Evolutionary conservation across 176 grass and related monocot genomes (phyloP).

Genomic region (Hyparrhenia diplandra): DNA sequence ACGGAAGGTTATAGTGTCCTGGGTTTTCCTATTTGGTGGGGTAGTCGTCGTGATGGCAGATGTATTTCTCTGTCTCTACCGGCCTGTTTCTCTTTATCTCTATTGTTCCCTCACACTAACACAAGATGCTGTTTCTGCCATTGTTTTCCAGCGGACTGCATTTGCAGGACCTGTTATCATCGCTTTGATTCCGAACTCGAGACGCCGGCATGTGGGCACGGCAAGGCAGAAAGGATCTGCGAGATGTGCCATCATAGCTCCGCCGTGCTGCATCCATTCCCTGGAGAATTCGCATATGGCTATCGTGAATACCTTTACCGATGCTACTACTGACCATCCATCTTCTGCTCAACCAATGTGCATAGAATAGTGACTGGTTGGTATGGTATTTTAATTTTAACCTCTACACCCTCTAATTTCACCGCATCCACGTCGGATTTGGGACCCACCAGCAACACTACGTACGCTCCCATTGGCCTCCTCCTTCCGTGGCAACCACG

Average conservation of each 20-base stretch:
- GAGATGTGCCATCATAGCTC: neutral
- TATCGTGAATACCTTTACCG: neutral
- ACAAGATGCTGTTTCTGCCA: neutral
- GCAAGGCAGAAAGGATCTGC: neutral
- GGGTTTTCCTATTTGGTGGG: too few species aligned
- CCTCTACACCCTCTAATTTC: too few species aligned
- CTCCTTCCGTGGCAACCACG: too few species aligned
- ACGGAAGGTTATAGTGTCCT: too few species aligned
- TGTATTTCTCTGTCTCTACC: neutral
- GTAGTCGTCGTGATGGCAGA: slow-evolving; percentile 4
- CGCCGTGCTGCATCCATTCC: neutral
- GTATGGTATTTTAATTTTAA: too few species aligned
- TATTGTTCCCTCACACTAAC: too few species aligned
- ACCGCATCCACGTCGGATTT: too few species aligned
- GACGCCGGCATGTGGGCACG: neutral
- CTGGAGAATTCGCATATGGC: neutral
- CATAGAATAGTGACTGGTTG: neutral
- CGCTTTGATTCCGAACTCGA: neutral
- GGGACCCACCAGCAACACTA: too few species aligned
- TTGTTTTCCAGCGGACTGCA: neutral
- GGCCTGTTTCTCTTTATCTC: neutral
- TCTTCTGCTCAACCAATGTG: neutral
- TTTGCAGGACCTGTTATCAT: neutral
- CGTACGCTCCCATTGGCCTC: too few species aligned
- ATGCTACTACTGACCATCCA: neutral